These are phyloP conservation scores for Boletus semigastroideus DNA, from an alignment of 1,284 basidiomycete genomes.

Conservation along the genomic window DNA sequence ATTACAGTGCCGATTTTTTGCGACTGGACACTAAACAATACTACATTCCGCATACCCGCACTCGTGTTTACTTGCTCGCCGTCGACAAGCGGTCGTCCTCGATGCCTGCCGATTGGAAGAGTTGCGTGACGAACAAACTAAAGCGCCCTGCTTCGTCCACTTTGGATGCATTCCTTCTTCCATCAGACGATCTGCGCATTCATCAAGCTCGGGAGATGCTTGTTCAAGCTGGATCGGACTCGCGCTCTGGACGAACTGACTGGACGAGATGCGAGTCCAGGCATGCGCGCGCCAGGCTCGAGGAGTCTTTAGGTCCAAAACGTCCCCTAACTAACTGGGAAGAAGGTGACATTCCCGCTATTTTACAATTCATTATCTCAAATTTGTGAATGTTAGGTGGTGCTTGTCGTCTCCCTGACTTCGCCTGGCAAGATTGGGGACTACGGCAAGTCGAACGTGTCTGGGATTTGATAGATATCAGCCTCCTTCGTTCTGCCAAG, in stretches of 20 bases:
- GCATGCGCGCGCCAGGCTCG: conserved; percentile 84
- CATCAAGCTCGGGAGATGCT: conserved; percentile 86
- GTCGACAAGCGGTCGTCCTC: conserved; percentile 59
- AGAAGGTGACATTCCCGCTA: conserved; percentile 56
- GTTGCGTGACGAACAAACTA: conserved; percentile 59
- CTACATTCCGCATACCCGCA: conserved; percentile 94
- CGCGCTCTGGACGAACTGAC: conserved; percentile 74
- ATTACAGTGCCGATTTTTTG: conserved; percentile 73
- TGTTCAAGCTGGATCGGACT: conserved; percentile 63
- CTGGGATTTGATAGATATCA: conserved; percentile 93
- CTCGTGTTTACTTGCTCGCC: conserved; percentile 85
- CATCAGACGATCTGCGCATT: conserved; percentile 88
- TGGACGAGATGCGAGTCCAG: conserved; percentile 93
- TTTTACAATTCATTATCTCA: not conserved
- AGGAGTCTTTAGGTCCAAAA: conserved; percentile 81
- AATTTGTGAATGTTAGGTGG: conserved; percentile 51
- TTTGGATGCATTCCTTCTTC: conserved; percentile 88
- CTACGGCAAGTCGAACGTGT: conserved; percentile 90
- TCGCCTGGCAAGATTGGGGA: conserved; percentile 94
- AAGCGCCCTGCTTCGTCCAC: conserved; percentile 87
- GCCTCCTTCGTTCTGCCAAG: conserved; percentile 76
- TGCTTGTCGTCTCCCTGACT: conserved; percentile 84
- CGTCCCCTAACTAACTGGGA: conserved; percentile 93
- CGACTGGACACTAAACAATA: conserved; percentile 91
- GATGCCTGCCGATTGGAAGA: conserved; percentile 73